Evolutionary conservation across 805 yeast genomes (phyloP).

Genomic region (Clavispora carvajalis): DNA sequence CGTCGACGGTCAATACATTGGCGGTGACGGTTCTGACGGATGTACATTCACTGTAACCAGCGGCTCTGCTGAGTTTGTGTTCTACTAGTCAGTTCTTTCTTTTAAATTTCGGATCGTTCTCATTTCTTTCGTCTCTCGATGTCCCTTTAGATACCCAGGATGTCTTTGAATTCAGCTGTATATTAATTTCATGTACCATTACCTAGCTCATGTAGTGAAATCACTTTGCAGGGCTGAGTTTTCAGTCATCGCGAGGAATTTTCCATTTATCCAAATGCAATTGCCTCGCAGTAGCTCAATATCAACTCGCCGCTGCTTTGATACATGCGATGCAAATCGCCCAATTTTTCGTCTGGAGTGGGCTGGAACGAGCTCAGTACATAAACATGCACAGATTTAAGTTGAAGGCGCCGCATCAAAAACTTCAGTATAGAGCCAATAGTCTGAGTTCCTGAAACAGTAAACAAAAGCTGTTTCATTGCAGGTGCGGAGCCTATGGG

Average conservation of each 20-base stretch:
- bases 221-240: no score
- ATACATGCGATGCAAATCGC: constrained; percentile 26
- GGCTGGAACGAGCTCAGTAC: constrained; percentile 39
- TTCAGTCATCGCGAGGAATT: no score
- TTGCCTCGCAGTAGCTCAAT: constrained; percentile 32
- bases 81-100: constrained; percentile 9
- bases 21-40: constrained; percentile 17
- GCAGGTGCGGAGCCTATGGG: constrained; percentile 56
- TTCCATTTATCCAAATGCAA: constrained; percentile 40
- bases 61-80: constrained; percentile 15
- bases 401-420: constrained; percentile 20
- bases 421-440: constrained; percentile 44
- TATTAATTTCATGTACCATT: neutral
- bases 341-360: constrained; percentile 34
- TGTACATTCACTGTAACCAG: constrained; percentile 15
- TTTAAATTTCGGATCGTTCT: neutral
- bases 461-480: constrained; percentile 46
- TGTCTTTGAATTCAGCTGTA: neutral
- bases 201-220: neutral
- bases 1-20: constrained; percentile 13
- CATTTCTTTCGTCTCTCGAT: neutral
- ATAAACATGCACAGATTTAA: constrained; percentile 25
- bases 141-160: neutral
- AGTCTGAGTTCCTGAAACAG: constrained; percentile 43
- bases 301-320: constrained; percentile 32